A percentile compares a stretch with the other conserved stretches of the same genome.
Evolutionary conservation across 495 filamentous ascomycete species (phyloP).

Genomic region (Aspergillus cristatus): DNA sequence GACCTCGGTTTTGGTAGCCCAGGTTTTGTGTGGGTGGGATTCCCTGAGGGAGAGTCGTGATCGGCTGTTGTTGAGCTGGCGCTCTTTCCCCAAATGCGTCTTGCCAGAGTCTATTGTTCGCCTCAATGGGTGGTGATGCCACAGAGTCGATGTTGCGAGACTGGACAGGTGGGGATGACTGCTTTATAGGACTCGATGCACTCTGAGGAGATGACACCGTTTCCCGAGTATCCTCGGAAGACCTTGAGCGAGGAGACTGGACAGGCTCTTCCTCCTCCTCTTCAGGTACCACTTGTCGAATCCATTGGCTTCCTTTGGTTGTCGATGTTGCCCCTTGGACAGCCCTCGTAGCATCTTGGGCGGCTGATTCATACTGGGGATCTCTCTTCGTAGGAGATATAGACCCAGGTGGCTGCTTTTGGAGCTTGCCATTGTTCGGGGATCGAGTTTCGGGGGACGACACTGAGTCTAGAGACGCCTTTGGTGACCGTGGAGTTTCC

Average conservation of each 20-base stretch:
- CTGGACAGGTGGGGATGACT: conserved; percentile 13
- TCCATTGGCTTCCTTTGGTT: conserved; percentile 20
- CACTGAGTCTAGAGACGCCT: conserved; percentile 41
- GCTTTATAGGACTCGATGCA: conserved; percentile 12
- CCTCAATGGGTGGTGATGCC: conserved; percentile 1
- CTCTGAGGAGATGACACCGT: conserved; percentile 3
- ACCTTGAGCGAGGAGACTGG: conserved; percentile 11
- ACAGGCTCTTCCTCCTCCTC: conserved; percentile 16
- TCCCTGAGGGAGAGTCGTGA: not conserved
- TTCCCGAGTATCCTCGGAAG: conserved; percentile 9
- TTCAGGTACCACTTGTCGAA: conserved; percentile 33
- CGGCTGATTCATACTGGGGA: conserved; percentile 5
- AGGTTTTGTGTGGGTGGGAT: conserved; percentile 30
- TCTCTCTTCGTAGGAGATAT: conserved; percentile 37
- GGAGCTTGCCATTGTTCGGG: conserved; percentile 59
- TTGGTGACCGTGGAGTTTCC: conserved; percentile 42
- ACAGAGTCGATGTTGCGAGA: too few relatives aligned
- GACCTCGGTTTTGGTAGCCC: conserved; percentile 18
- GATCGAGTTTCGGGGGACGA: conserved; percentile 24
- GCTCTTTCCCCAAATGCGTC: conserved; percentile 1
- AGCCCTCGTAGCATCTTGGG: conserved; percentile 6
- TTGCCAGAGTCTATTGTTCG: conserved; percentile 6
- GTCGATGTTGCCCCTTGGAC: conserved; percentile 4
- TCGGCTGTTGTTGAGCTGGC: too few relatives aligned
- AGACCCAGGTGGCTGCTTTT: conserved; percentile 55